Evolutionary conservation across 208 protist species (phyloP).

Genomic region (Crithidia brevicula): DNA sequence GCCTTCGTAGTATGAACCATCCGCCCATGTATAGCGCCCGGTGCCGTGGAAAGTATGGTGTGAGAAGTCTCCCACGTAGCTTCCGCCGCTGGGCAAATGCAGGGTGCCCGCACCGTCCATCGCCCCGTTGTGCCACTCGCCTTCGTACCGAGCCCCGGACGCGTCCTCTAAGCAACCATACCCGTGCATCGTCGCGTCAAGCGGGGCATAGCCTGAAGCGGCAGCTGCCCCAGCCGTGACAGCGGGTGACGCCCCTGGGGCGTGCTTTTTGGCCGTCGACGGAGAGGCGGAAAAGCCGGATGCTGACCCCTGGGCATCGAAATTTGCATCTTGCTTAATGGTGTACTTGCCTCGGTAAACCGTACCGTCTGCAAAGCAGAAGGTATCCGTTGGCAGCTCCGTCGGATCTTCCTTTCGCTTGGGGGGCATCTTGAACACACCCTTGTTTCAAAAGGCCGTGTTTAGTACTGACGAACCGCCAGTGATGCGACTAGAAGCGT

Average conservation of each 20-base stretch:
- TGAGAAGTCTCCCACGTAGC: slow-evolving; percentile 61
- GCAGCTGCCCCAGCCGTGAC: slow-evolving; percentile 3
- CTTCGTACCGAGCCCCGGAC: slow-evolving; percentile 77
- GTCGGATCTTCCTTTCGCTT: slow-evolving; percentile 78
- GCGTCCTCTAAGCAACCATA: slow-evolving; percentile 43
- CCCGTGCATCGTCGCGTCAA: slow-evolving; percentile 33
- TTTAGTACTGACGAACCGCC: no score
- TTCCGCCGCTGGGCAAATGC: slow-evolving; percentile 59
- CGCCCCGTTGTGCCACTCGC: slow-evolving; percentile 80
- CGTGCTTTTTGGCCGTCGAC: slow-evolving; percentile 21
- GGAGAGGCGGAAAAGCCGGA: background rate
- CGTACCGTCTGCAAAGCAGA: slow-evolving; percentile 74
- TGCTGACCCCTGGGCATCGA: slow-evolving; percentile 9
- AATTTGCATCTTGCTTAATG: slow-evolving; percentile 27
- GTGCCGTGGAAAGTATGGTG: slow-evolving; percentile 68
- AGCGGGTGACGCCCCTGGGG: background rate
- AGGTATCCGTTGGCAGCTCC: slow-evolving; percentile 52
- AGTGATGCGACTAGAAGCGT: no score
- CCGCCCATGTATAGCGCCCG: slow-evolving; percentile 85
- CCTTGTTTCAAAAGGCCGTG: background rate
- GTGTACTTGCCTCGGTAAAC: slow-evolving; percentile 64
- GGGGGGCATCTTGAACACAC: slow-evolving; percentile 40
- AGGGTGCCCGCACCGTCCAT: slow-evolving; percentile 69
- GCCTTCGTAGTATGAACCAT: slow-evolving; percentile 89
- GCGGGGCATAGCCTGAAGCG: background rate